Evolutionary conservation across 768 basidiomycete species (phyloP).

Genomic region (Rhizopogon vinicolor): DNA sequence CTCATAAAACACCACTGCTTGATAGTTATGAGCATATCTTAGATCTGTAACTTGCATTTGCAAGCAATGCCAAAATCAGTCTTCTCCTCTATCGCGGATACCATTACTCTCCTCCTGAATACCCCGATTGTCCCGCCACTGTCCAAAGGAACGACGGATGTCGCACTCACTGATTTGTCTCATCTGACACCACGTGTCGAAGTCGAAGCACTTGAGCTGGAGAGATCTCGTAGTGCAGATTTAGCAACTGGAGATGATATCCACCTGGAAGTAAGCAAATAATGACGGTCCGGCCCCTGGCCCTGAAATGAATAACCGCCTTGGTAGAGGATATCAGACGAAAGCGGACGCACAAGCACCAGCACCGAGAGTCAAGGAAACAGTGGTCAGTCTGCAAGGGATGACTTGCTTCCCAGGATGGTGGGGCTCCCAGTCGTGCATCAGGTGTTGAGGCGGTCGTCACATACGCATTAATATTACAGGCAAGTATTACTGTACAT

Average conservation of each 20-base stretch:
- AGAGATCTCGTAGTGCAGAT: background rate
- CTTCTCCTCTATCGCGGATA: conserved; percentile 13
- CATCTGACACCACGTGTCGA: background rate
- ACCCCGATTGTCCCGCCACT: conserved; percentile 17
- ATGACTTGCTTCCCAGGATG: background rate
- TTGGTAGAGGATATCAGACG: background rate
- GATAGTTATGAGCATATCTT: background rate
- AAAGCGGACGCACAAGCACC: conserved; percentile 9
- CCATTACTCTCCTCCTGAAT: conserved; percentile 13
- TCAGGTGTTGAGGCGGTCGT: background rate
- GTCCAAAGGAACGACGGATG: background rate
- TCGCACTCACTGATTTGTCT: conserved; percentile 17
- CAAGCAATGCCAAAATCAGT: conserved; percentile 1
- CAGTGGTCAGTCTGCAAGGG: background rate
- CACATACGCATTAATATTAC: background rate
- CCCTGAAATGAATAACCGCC: conserved; percentile 2
- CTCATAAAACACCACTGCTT: background rate
- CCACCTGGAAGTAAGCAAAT: conserved; percentile 10
- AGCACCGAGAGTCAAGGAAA: conserved; percentile 7
- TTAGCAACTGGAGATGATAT: conserved; percentile 5
- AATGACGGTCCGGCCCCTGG: background rate
- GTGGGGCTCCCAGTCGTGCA: background rate
- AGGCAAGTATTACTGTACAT: background rate
- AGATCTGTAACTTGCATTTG: background rate
- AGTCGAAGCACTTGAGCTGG: background rate